These are phyloP conservation scores for Lactarius tabidus DNA, from an alignment of 768 basidiomycete genomes.

Conservation along the genomic window DNA sequence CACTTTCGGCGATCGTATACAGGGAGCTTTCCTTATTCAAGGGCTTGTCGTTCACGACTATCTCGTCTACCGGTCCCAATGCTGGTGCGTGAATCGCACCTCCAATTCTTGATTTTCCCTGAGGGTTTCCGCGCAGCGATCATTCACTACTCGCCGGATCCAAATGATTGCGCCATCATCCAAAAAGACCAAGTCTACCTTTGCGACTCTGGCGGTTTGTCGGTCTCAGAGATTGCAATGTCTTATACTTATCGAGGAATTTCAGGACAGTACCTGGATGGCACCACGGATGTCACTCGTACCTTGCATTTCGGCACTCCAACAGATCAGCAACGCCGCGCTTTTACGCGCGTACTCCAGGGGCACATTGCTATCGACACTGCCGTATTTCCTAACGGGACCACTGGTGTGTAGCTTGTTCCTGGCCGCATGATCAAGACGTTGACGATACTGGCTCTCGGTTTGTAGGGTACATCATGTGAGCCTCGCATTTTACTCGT, in stretches of 20 bases:
- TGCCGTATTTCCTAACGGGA: conserved; percentile 76
- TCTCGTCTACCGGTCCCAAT: conserved; percentile 90
- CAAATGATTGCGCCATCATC: conserved; percentile 67
- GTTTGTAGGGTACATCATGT: conserved; percentile 55
- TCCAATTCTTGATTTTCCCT: conserved; percentile 1
- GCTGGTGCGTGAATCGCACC: conserved; percentile 53
- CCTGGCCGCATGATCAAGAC: background rate
- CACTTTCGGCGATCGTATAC: background rate
- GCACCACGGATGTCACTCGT: conserved; percentile 92
- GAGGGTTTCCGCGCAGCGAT: conserved; percentile 50
- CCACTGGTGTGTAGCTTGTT: conserved; percentile 49
- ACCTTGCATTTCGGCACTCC: conserved; percentile 92
- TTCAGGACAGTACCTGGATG: conserved; percentile 79
- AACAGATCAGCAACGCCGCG: conserved; percentile 73
- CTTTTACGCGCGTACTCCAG: conserved; percentile 89
- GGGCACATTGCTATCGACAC: conserved; percentile 89
- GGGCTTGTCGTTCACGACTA: conserved; percentile 88
- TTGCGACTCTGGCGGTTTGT: conserved; percentile 81
- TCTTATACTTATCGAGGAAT: background rate
- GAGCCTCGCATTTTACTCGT: conserved; percentile 19
- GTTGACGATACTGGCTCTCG: background rate
- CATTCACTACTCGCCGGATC: conserved; percentile 88
- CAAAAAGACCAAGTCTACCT: conserved; percentile 72
- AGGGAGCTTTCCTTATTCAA: conserved; percentile 78
- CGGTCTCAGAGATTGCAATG: background rate